These are phyloP conservation scores for Colletotrichum abscissum DNA, from an alignment of 2,329 filamentous ascomycete genomes.

Conservation along the genomic window DNA sequence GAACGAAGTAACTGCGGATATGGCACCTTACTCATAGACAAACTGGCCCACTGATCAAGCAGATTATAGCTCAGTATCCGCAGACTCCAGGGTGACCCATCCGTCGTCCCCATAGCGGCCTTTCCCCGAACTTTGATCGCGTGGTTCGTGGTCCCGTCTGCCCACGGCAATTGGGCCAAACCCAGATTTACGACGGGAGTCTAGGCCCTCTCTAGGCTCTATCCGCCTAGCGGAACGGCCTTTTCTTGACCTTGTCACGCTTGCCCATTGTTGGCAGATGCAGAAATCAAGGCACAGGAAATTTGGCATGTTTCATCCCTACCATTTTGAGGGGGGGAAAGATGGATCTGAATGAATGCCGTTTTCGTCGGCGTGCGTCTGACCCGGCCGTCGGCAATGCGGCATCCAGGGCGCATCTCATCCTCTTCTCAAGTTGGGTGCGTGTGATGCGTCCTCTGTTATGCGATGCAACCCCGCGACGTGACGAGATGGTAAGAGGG, in stretches of 20 bases:
- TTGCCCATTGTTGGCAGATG: slow-evolving; percentile 5
- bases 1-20: neutral
- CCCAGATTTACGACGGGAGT: slow-evolving; percentile 7
- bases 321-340: neutral
- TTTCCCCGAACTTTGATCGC: slow-evolving; percentile 11
- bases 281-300: slow-evolving; percentile 32
- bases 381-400: slow-evolving; percentile 5
- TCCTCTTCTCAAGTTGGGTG: neutral
- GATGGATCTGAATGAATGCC: neutral
- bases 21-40: neutral
- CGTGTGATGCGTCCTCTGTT: neutral
- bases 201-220: neutral
- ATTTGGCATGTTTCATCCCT: slow-evolving; percentile 23
- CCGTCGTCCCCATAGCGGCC: neutral
- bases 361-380: neutral
- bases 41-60: neutral
- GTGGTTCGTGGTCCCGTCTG: neutral
- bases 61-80: slow-evolving; percentile 13
- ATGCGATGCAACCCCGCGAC: slow-evolving; percentile 14
- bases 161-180: slow-evolving; percentile 18
- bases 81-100: neutral
- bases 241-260: neutral
- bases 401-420: neutral
- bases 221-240: neutral
- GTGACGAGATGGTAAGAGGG: neutral